Percentiles rank a stretch among this genome's conserved stretches.
phyloP scores from a whole-genome alignment of 2,329 filamentous ascomycete genomes.

The Geoglossum cookeanum region DNA sequence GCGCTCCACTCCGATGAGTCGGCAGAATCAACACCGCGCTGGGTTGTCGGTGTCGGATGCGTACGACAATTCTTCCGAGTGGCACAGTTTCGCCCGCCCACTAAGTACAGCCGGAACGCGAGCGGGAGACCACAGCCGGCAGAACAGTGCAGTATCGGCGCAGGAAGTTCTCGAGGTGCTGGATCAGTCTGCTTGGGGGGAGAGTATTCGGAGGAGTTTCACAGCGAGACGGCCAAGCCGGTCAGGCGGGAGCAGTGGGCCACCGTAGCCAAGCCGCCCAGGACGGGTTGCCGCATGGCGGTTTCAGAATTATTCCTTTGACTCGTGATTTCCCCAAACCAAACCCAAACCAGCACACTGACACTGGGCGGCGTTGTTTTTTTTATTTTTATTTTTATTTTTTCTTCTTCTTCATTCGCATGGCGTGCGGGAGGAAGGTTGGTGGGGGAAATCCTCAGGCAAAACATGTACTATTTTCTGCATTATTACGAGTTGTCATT shows the following conservation, averaged over 20 bases:
- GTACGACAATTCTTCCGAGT: background rate
- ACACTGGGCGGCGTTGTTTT: background rate
- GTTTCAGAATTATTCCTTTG: background rate
- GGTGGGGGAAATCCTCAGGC: no score
- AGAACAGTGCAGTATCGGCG: constrained; percentile 36
- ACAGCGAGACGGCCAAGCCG: constrained; percentile 32
- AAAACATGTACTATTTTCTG: no score
- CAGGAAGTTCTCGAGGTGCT: constrained; percentile 68
- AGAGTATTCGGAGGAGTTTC: constrained; percentile 77
- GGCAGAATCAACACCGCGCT: background rate
- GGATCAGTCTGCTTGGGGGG: constrained; percentile 80
- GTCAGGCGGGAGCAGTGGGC: background rate
- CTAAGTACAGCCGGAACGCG: background rate
- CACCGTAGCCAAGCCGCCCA: background rate
- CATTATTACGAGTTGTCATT: no score
- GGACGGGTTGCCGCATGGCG: background rate
- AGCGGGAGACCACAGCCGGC: constrained; percentile 14
- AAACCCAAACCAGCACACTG: background rate
- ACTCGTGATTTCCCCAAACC: background rate
- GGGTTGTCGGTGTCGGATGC: constrained; percentile 5
- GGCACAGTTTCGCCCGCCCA: background rate
- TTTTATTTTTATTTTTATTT: background rate
- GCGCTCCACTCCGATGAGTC: constrained; percentile 14
- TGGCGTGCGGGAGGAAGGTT: no score
- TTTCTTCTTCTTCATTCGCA: background rate